Evolutionary conservation across 2,329 filamentous ascomycete genomes (phyloP).

Genomic region (Fusarium napiforme): DNA sequence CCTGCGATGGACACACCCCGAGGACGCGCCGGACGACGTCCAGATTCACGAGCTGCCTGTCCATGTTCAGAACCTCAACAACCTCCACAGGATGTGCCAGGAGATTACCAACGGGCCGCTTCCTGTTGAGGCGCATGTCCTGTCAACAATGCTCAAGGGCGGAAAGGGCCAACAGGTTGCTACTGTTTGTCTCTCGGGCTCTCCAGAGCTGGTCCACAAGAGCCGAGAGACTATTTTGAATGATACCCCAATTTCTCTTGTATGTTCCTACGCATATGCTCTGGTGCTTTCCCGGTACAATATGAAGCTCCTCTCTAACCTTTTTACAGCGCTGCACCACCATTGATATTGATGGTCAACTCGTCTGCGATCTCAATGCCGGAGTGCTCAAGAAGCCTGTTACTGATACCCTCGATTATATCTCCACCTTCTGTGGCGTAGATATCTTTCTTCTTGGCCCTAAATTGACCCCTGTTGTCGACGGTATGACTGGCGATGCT

Average conservation of each 20-base stretch:
- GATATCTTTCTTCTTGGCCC: constrained; percentile 97
- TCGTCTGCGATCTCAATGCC: constrained; percentile 79
- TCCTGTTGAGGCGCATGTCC: constrained; percentile 84
- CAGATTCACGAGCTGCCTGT: constrained; percentile 92
- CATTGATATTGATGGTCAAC: constrained; percentile 90
- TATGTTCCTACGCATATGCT: constrained; percentile 61
- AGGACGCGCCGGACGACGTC: constrained; percentile 84
- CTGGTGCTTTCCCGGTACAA: not conserved
- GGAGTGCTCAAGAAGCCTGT: constrained; percentile 80
- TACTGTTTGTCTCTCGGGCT: constrained; percentile 90
- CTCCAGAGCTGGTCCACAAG: constrained; percentile 87
- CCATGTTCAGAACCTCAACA: constrained; percentile 86
- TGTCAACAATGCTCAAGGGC: constrained; percentile 81
- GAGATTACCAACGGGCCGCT: constrained; percentile 78
- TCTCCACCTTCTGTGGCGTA: constrained; percentile 89
- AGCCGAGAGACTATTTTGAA: constrained; percentile 91
- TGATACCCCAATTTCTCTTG: constrained; percentile 90
- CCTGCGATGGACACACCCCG: constrained; percentile 92
- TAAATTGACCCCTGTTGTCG: constrained; percentile 82
- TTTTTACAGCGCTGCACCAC: constrained; percentile 81
- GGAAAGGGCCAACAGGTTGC: constrained; percentile 76
- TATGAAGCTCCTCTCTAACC: constrained; percentile 18
- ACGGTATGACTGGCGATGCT: constrained; percentile 78
- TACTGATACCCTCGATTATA: constrained; percentile 84
- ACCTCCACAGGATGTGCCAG: constrained; percentile 81